phyloP scores from a whole-genome alignment of 1,284 basidiomycete genomes.

The Malassezia vespertilionis region DNA sequence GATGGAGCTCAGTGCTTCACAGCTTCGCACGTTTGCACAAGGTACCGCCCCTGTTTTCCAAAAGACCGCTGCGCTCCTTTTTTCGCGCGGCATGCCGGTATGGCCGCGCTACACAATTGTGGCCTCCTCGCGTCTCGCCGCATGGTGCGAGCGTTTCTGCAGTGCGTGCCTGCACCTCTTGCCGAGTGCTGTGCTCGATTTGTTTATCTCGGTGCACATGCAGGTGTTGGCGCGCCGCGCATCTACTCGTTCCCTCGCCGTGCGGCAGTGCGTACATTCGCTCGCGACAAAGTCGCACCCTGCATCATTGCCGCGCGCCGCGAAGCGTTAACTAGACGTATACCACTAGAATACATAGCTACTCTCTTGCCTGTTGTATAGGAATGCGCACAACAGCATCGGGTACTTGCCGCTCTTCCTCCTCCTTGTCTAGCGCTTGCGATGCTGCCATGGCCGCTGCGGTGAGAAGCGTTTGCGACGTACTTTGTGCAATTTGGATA shows the following conservation, averaged over 20 bases:
- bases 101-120: neutral
- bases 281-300: neutral
- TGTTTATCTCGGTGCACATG: neutral
- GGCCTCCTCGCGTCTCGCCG: neutral
- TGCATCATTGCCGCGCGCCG: neutral
- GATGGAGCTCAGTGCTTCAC: neutral
- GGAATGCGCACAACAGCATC: slow-evolving; percentile 18
- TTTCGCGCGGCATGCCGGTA: neutral
- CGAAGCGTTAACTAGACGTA: neutral
- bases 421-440: neutral
- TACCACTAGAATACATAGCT: neutral
- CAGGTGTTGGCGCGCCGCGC: neutral
- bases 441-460: neutral
- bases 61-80: neutral
- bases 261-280: too few species aligned
- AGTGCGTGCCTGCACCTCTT: neutral
- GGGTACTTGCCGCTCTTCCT: slow-evolving; percentile 2
- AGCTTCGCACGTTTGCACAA: neutral
- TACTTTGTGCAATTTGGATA: slow-evolving; percentile 40
- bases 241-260: too few species aligned
- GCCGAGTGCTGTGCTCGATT: neutral
- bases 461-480: neutral
- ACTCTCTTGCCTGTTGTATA: neutral
- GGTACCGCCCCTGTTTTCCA: neutral
- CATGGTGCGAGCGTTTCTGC: neutral